These are phyloP conservation scores for Beauveria sp. DNA, from an alignment of 2,329 filamentous ascomycete species.

Conservation along the genomic window DNA sequence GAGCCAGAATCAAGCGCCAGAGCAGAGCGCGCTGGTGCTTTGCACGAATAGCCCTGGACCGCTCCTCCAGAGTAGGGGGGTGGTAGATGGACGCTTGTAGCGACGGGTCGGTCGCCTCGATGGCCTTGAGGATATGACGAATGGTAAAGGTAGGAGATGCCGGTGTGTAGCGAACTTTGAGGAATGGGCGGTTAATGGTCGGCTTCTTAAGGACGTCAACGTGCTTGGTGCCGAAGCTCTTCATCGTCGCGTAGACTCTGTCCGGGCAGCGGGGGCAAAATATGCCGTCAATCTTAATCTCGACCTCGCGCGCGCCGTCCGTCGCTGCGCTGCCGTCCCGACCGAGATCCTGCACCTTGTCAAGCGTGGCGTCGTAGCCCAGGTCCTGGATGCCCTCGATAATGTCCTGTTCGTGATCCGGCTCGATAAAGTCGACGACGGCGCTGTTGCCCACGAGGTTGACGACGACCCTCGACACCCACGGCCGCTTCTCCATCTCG, in stretches of 20 bases:
- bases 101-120: constrained; percentile 56
- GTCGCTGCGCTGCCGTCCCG: constrained; percentile 29
- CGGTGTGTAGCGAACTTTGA: constrained; percentile 66
- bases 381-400: constrained; percentile 49
- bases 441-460: constrained; percentile 63
- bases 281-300: constrained; percentile 62
- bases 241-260: constrained; percentile 47
- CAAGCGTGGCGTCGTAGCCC: constrained; percentile 58
- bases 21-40: constrained; percentile 63
- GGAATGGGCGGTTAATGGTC: constrained; percentile 54
- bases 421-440: constrained; percentile 44
- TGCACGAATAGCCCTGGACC: constrained; percentile 63
- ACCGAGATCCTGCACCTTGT: constrained; percentile 38
- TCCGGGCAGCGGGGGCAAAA: constrained; percentile 66
- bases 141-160: constrained; percentile 63
- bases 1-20: constrained; percentile 61
- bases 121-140: constrained; percentile 61
- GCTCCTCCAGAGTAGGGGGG: constrained; percentile 75
- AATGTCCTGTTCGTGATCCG: constrained; percentile 25
- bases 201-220: constrained; percentile 48
- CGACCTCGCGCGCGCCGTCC: constrained; percentile 44
- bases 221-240: constrained; percentile 39
- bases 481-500: constrained; percentile 48
- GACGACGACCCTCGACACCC: constrained; percentile 51
- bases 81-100: constrained; percentile 68